phyloP scores from a whole-genome alignment of 768 basidiomycete genomes.

The Amanita rimosa region DNA sequence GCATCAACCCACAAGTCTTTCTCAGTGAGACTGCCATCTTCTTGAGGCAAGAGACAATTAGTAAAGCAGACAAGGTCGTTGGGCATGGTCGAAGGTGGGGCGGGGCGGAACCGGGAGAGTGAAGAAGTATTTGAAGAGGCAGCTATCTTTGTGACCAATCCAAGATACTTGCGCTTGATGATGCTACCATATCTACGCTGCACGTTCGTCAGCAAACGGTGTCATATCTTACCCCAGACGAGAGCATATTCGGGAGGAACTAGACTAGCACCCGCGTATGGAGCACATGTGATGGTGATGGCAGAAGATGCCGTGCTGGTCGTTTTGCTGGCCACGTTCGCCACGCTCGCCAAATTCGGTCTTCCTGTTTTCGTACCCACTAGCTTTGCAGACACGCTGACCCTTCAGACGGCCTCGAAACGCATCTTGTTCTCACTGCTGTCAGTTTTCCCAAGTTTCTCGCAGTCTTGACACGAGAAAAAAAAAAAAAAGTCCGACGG shows the following conservation, averaged over 20 bases:
- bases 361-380: too few relatives aligned
- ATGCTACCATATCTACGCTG: background rate
- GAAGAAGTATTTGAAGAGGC: background rate
- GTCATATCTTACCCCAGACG: too few relatives aligned
- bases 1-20: constrained; percentile 81
- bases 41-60: constrained; percentile 70
- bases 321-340: too few relatives aligned
- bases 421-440: background rate
- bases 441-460: too few relatives aligned
- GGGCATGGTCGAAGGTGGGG: constrained; percentile 25
- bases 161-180: background rate
- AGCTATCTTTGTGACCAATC: background rate
- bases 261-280: too few relatives aligned
- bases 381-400: too few relatives aligned
- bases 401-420: background rate
- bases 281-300: too few relatives aligned
- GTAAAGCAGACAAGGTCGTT: constrained; percentile 81
- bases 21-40: constrained; percentile 66
- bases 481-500: too few relatives aligned
- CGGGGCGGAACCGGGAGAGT: background rate
- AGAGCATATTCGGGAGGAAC: too few relatives aligned
- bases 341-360: background rate
- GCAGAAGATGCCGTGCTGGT: too few relatives aligned
- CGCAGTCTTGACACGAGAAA: too few relatives aligned
- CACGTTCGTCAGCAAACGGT: background rate